Percentiles rank a stretch among this genome's conserved stretches.
phyloP scores from a whole-genome alignment of 306 rosid genomes.

The Inga oerstediana region DNA sequence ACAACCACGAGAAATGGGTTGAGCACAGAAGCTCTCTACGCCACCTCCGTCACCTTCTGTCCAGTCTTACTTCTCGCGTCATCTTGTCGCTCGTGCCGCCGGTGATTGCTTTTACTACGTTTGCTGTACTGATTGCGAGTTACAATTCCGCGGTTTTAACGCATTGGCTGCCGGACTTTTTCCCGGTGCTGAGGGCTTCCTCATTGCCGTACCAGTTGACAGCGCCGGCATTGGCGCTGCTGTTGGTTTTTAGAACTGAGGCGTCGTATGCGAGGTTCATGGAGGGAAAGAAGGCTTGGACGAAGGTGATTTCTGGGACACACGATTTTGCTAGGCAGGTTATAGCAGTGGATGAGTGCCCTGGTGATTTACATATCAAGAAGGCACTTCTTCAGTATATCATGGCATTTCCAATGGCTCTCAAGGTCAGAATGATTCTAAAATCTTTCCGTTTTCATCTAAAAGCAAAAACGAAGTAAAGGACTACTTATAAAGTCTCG shows the following conservation, averaged over 20 bases:
- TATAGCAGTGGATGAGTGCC: slow-evolving; percentile 43
- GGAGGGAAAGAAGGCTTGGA: slow-evolving; percentile 93
- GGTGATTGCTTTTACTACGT: slow-evolving; percentile 63
- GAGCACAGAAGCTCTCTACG: slow-evolving; percentile 84
- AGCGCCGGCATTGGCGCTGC: slow-evolving; percentile 84
- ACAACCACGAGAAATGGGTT: slow-evolving; percentile 67
- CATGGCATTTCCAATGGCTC: slow-evolving; percentile 75
- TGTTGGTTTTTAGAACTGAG: slow-evolving; percentile 86
- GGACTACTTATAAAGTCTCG: neutral
- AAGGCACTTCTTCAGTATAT: slow-evolving; percentile 74
- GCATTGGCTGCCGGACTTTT: slow-evolving; percentile 56
- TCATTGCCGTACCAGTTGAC: slow-evolving; percentile 85
- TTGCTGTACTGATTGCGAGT: slow-evolving; percentile 60
- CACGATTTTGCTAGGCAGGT: slow-evolving; percentile 73
- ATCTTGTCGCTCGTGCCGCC: slow-evolving; percentile 78
- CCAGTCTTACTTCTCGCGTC: slow-evolving; percentile 81
- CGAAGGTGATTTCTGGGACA: slow-evolving; percentile 58
- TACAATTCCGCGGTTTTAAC: slow-evolving; percentile 61
- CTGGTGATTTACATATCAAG: slow-evolving; percentile 52
- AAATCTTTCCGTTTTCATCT: neutral
- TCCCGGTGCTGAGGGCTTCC: slow-evolving; percentile 63
- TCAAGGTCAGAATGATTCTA: slow-evolving; percentile 53
- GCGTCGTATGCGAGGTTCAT: slow-evolving; percentile 82
- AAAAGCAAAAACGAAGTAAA: neutral
- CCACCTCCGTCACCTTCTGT: slow-evolving; percentile 74